phyloP scores from a whole-genome alignment of 495 filamentous ascomycete species.

The Neurospora sp. region DNA sequence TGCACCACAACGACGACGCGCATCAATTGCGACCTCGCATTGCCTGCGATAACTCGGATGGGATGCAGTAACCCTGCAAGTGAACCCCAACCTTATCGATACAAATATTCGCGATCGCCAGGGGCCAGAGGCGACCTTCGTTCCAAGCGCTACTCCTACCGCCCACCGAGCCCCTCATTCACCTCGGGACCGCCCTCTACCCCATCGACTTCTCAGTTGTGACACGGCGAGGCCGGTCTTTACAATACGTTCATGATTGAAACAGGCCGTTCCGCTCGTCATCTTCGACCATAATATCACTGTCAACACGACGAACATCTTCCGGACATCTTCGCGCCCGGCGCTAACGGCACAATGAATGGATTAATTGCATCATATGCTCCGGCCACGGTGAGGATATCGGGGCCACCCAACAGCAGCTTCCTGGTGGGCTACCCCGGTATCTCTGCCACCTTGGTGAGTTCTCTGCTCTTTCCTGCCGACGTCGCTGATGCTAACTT shows the following conservation, averaged over 20 bases:
- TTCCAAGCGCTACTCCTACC: not conserved
- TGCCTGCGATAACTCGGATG: not conserved
- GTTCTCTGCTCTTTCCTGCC: constrained; percentile 17
- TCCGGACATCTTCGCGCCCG: constrained; percentile 1
- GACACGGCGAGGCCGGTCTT: constrained; percentile 12
- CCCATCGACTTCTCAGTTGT: constrained; percentile 4
- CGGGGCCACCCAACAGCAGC: constrained; percentile 92
- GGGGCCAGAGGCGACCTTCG: constrained; percentile 1
- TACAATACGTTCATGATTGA: constrained; percentile 16
- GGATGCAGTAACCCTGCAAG: not conserved
- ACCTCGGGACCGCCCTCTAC: not conserved
- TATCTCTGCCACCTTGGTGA: constrained; percentile 93
- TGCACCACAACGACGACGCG: not conserved
- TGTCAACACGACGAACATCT: not conserved
- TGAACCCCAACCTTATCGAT: constrained; percentile 17
- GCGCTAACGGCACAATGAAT: constrained; percentile 21
- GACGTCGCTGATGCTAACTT: constrained; percentile 14
- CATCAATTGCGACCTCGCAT: not conserved
- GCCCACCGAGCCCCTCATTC: constrained; percentile 12
- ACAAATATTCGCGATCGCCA: constrained; percentile 10
- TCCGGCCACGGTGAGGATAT: constrained; percentile 89
- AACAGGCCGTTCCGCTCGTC: constrained; percentile 10
- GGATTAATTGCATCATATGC: constrained; percentile 7
- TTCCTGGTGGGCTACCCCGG: constrained; percentile 95
- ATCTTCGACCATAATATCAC: constrained; percentile 7